These are phyloP conservation scores for Beta vulgaris DNA, from an alignment of 148 eudicot species.

Conservation along the genomic window DNA sequence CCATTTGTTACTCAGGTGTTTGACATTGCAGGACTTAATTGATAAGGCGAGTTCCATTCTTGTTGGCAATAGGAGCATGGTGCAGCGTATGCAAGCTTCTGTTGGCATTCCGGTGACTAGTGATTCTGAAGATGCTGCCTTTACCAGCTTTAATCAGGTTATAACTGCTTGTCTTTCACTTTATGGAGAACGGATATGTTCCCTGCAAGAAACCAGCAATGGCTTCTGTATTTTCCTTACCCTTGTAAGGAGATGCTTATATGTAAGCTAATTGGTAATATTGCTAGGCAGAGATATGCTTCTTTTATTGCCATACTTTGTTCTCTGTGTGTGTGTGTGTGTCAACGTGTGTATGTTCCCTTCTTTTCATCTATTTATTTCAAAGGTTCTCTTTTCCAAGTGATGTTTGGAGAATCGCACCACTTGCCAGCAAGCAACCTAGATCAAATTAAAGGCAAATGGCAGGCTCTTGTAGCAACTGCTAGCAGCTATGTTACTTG, in stretches of 20 bases:
- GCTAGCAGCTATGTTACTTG: too few species aligned
- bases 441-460: conserved; percentile 41
- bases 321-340: background rate
- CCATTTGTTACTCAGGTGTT: background rate
- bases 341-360: background rate
- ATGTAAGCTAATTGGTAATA: background rate
- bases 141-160: conserved; percentile 70
- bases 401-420: conserved; percentile 62
- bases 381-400: conserved; percentile 63
- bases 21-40: conserved; percentile 61
- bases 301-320: too few species aligned
- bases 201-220: conserved; percentile 3
- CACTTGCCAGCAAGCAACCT: conserved; percentile 93
- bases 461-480: conserved; percentile 15
- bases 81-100: conserved; percentile 72
- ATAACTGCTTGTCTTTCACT: background rate
- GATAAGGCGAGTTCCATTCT: conserved; percentile 76
- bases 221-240: background rate
- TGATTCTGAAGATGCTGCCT: conserved; percentile 73
- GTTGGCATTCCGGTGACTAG: conserved; percentile 51
- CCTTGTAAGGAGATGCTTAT: background rate
- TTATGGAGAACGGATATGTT: background rate
- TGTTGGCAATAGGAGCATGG: conserved; percentile 62
- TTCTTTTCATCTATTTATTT: background rate
- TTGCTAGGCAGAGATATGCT: background rate